Base-by-base conservation (phyloP, 208 protist species). In the Crithidia fasciculata region DNA sequence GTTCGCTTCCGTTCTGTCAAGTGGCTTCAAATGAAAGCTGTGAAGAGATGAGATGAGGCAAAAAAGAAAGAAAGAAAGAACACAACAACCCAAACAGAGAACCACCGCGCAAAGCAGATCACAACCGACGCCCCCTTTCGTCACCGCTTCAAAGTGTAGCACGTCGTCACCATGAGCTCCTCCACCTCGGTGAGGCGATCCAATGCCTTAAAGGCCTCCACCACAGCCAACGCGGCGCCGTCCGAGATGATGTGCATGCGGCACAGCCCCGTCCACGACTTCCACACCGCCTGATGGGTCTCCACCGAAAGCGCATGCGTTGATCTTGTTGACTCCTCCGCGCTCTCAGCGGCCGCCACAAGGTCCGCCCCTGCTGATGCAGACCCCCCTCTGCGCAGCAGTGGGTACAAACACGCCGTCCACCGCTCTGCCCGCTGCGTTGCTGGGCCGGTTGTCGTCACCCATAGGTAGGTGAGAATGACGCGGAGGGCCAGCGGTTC, bases 131-230 rank as follows among this genome's bases (percentile, higher is more conserved):
- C n/a, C 37, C 39, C 40, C 6, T 19, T 50, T 2, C 44, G 49
- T 40, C 5, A 56, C 62, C 70, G 55, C 15, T 16, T 45, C 4
- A 15, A 39, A 19, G 57, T 56, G 60, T 80, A 83, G 44, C 19
- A 63, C 12, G 74, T 72, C 4, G 81, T 78, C 49, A 94, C 73
- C 58, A 93, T 61, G 12, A 93, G 73, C 74, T 95, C 86, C 63
- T 95, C 90, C 54, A 95, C 84, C n/a, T 91, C 87, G 2, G 78
- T 82, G 4, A 82, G 55, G n/a, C 64, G 74, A 37, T 70, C 65
- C 37, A 65, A n/a, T 12, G 74, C 68, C 28, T 83, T 66, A 62
- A 80, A 84, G 15, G 72, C 59, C 2, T n/a, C 45, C 4, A 86
- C 76, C 4, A 95, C 77, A 10, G 50, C 61, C 45, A 69, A 41